A percentile compares a stretch with the other conserved stretches of the same genome.
Conservation (phyloP, 129 eudicot genomes). For the Tagetes erecta region DNA sequence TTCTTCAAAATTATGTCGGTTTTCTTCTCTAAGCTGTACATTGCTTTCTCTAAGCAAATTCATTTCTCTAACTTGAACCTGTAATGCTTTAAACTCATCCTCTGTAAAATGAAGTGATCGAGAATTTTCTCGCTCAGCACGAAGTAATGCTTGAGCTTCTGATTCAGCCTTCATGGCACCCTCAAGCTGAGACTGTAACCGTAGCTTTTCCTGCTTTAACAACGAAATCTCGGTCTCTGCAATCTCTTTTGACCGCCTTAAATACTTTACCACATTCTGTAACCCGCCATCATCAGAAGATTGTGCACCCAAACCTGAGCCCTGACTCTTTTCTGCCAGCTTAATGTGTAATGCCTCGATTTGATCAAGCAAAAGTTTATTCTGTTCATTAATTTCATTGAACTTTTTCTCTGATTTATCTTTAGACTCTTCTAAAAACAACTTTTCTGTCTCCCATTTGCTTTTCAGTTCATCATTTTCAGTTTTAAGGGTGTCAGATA, state of each 20-base stretch:
- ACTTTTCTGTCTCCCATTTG: conserved; percentile 75
- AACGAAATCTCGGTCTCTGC: conserved; percentile 93
- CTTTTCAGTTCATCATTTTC: conserved; percentile 75
- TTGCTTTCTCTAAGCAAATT: conserved; percentile 92
- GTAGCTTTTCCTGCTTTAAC: conserved; percentile 81
- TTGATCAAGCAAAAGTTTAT: conserved; percentile 69
- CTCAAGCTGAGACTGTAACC: conserved; percentile 92
- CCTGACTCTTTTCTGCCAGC: conserved; percentile 61
- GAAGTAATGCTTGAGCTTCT: conserved; percentile 66
- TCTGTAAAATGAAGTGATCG: conserved; percentile 62
- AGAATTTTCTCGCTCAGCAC: conserved; percentile 63
- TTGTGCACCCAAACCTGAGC: conserved; percentile 34
- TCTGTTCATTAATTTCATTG: conserved; percentile 73
- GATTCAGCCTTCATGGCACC: conserved; percentile 72
- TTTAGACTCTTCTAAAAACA: conserved; percentile 52
- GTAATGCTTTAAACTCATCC: conserved; percentile 85
- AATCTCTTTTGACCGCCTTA: conserved; percentile 89
- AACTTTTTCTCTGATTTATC: conserved; percentile 66
- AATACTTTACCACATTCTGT: conserved; percentile 82
- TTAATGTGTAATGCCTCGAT: conserved; percentile 89
- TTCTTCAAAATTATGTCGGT: conserved; percentile 78
- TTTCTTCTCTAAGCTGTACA: conserved; percentile 87
- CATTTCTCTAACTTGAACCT: conserved; percentile 86
- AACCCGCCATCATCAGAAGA: conserved; percentile 63
- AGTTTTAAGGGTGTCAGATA: conserved; percentile 47